Base-by-base conservation (phyloP, 2,329 filamentous ascomycete species). In the Plenodomus tracheiphilus region DNA sequence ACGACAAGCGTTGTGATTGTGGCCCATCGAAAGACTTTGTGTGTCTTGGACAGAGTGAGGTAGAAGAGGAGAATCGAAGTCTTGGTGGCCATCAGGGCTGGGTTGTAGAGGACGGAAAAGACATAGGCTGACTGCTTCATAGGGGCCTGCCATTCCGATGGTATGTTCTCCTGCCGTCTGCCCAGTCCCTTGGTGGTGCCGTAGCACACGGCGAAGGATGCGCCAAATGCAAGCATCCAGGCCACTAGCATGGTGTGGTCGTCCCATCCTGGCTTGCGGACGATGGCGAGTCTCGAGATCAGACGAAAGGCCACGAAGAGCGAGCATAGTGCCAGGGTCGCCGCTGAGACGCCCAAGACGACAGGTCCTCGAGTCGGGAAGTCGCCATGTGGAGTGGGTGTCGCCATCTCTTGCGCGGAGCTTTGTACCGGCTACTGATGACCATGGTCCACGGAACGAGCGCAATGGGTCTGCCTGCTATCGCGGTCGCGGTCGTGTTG, bases 11-110 rank as follows among this genome's bases (percentile, higher is more conserved):
- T 91, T 4, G 81, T 78, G 77, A 91, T 91, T n/a, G 90, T 94
- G n/a, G 86, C 85, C 73, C 87, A 83, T 50, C 88, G 85, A 57
- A 96, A 86, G 41, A 92, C 78, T 54, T 84, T 84, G 58, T 95
- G 85, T 50, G 90, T 88, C 62, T 86, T 87, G 20, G 90, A 89
- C 40, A 97, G 79, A 35, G 87, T 86, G 41, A 97, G 79, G 74
- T 95, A 97, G 72, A 97, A 97, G 44, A 94, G 81, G 49, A 97
- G 79, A 61, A 97, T 89, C n/a, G 91, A 95, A 0, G 89, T 91
- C 74, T 97, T 97, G 42, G 90, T 91, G 2, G 88, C 85, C 89
- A 96, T 95, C 47, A 96, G 79, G 3, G 89, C 87, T 11, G 91
- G 91, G 66, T 96, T 95, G 70, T 86, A 85, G 41, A 86, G 73